Percentiles rank a stretch among this genome's conserved stretches.
phyloP scores from a whole-genome alignment of 208 protist species.

The Wallacemonas sp. region DNA sequence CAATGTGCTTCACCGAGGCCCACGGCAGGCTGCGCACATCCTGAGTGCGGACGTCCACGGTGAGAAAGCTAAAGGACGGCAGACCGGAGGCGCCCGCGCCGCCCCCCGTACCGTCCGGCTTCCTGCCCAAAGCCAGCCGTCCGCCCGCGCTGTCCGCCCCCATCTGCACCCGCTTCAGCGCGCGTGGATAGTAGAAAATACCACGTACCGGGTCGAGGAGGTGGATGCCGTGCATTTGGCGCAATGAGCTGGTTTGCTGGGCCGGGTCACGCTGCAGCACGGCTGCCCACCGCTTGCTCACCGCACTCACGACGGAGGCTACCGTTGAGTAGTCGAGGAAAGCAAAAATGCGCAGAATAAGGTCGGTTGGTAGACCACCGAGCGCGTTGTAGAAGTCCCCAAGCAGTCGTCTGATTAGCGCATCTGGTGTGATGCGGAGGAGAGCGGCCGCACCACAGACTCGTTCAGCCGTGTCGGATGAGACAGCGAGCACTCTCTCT shows the following conservation, averaged over 20 bases:
- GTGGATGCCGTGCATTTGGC: slow-evolving; percentile 52
- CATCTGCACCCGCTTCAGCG: slow-evolving; percentile 39
- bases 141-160: slow-evolving; percentile 2
- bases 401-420: slow-evolving; percentile 29
- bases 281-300: slow-evolving; percentile 31
- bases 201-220: slow-evolving; percentile 40
- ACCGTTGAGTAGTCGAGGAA: slow-evolving; percentile 56
- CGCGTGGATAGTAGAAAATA: slow-evolving; percentile 46
- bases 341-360: slow-evolving; percentile 32
- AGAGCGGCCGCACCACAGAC: slow-evolving; percentile 24
- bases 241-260: slow-evolving; percentile 20
- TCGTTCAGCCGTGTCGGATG: slow-evolving; percentile 15
- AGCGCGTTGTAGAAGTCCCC: slow-evolving; percentile 32
- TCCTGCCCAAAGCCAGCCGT: background rate
- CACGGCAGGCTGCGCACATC: slow-evolving; percentile 45
- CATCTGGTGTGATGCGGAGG: slow-evolving; percentile 26
- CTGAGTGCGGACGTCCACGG: slow-evolving; percentile 53
- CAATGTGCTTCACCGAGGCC: slow-evolving; percentile 22
- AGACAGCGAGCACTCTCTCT: too few species aligned
- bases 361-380: slow-evolving; percentile 29
- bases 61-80: slow-evolving; percentile 36
- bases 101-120: background rate
- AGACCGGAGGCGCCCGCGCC: background rate
- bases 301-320: slow-evolving; percentile 15
- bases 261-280: slow-evolving; percentile 21